Evolutionary conservation across 257 asterid genomes (phyloP), one percentile per base, ranked within the genome.

Genomic region (Mentha longifolia): DNA sequence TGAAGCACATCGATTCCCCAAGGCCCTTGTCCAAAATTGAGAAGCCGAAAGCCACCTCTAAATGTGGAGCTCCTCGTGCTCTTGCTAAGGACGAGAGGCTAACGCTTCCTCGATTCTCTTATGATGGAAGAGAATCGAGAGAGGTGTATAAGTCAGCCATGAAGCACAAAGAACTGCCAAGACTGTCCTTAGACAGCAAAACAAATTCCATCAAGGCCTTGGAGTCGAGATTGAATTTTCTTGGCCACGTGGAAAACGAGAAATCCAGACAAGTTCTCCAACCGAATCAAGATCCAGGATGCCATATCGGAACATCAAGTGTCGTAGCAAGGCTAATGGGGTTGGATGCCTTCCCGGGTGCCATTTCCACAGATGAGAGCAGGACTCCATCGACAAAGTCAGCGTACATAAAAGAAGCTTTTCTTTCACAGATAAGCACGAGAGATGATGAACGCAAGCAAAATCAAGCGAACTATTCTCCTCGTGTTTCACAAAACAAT

Each of bases 251-350:
- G 78, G 87, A 74, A 55, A 76, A 72, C 35, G 85, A 75, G 51
- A 75, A 59, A 72, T 62, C 77, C 22, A 45, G 65, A 73, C 75
- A 66, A 52, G 22, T 52, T 59, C 52, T 68, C 47, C 74, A 65
- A 37, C 28, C 54, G 58, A 68, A 70, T 39, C 84, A 80, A 70
- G 96, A 84, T 37, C 79, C 85, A 7, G 89, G 79, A 70, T 76
- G 83, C 72, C 85, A 88, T 16, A 80, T 75, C 60, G 78, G 87
- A 69, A 66, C 91, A 45, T 88, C 99, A 17, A 83, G 82, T 65
- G 77, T 95, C 5, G 88, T 95, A 13, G 96, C 94, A 25, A 95
- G 86, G 92, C 86, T 95, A 28, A 95, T 95, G 99, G 99, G 99
- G 7, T 80, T 95, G 88, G 96, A 90, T 49, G 75, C 74, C 41